Evolutionary conservation across 257 asterid genomes (phyloP).

Genomic region (Capsicum pubescens): DNA sequence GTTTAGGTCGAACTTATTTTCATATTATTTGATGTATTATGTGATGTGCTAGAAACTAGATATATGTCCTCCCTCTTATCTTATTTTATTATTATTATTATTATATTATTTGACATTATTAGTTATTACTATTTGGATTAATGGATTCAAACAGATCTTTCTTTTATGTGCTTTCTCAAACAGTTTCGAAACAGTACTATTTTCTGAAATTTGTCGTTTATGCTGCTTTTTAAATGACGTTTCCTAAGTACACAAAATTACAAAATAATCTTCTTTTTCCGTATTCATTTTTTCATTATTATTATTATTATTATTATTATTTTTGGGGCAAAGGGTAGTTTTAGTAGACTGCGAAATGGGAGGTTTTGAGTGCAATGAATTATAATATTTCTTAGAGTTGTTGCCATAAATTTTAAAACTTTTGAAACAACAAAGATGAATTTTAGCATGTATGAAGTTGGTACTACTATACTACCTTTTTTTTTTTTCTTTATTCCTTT

Average conservation of each 20-base stretch:
- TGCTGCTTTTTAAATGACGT: not conserved
- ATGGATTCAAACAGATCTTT: not conserved
- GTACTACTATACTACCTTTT: no score
- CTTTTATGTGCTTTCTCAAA: constrained; percentile 2
- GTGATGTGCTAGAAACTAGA: not conserved
- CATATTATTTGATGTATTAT: constrained; percentile 21
- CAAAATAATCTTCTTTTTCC: not conserved
- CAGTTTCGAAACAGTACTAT: not conserved
- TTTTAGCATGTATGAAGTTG: not conserved
- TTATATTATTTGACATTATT: not conserved
- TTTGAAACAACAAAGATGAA: not conserved
- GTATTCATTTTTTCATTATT: not conserved
- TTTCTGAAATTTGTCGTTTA: not conserved
- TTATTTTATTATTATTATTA: not conserved
- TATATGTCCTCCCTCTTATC: not conserved
- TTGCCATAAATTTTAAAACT: not conserved
- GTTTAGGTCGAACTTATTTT: constrained; percentile 15
- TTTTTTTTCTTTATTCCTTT: no score
- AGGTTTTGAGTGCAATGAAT: not conserved
- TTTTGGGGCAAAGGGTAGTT: not conserved
- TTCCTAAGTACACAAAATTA: not conserved
- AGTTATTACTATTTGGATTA: not conserved
- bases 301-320: not conserved
- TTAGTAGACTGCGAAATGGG: not conserved
- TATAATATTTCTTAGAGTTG: not conserved